Conservation (phyloP, 169 alveolate genomes). For the Plasmodium blacklocki region DNA sequence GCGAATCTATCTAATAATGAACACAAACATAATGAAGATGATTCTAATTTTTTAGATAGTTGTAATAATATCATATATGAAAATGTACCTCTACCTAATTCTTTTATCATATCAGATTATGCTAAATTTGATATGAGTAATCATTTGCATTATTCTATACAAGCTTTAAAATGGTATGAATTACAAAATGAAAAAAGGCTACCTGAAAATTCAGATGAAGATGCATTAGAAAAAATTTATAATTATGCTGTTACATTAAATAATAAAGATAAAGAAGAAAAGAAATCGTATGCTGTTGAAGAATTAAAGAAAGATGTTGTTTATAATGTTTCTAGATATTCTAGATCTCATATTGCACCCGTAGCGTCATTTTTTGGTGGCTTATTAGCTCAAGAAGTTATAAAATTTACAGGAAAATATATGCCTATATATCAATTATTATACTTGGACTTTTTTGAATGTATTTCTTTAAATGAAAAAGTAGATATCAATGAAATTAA, state of each 20-base stretch:
- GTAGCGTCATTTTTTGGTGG: slow-evolving; percentile 98
- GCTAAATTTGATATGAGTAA: slow-evolving; percentile 43
- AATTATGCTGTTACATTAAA: slow-evolving; percentile 70
- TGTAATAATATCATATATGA: slow-evolving; percentile 10
- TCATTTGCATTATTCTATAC: slow-evolving; percentile 33
- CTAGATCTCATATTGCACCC: slow-evolving; percentile 92
- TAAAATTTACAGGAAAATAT: slow-evolving; percentile 98
- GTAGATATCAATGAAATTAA: slow-evolving; percentile 73
- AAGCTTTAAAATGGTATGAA: slow-evolving; percentile 57
- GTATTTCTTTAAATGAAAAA: slow-evolving; percentile 78
- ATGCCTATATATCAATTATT: slow-evolving; percentile 97
- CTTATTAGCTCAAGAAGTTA: slow-evolving; percentile 96
- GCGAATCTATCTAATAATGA: not conserved
- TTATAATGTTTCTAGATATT: slow-evolving; percentile 86
- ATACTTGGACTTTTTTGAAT: slow-evolving; percentile 95
- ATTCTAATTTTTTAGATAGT: not conserved
- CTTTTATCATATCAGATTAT: slow-evolving; percentile 42
- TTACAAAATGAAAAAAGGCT: not conserved
- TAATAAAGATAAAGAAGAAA: slow-evolving; percentile 74
- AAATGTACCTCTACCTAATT: slow-evolving; percentile 1
- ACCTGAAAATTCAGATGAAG: slow-evolving; percentile 29
- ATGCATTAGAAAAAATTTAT: slow-evolving; percentile 61
- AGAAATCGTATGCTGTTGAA: slow-evolving; percentile 86
- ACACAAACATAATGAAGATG: not conserved
- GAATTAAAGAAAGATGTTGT: slow-evolving; percentile 89